Evolutionary conservation across 768 basidiomycete species (phyloP), one percentile per base, ranked within the genome.

Genomic region (Kwoniella shandongensis): DNA sequence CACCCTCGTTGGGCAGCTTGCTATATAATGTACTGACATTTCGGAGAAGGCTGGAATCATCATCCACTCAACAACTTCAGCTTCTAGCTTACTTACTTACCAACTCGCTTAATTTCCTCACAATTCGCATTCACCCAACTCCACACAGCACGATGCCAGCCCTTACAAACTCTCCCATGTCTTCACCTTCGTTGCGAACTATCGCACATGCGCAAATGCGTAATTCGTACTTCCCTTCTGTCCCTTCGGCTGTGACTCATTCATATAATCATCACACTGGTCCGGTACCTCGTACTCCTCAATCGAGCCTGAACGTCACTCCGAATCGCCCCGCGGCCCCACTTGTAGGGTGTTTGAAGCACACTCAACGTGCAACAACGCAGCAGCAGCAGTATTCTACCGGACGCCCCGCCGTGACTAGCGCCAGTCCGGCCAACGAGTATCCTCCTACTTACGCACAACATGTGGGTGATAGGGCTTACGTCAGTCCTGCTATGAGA

Each of bases 211-310:
- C 54, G 1, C 53, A 52, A 30, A n/a, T 51, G 7, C 42, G 29
- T 35, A 22, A 53, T 26, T 50, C 54, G 11, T 60, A 60, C 35
- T 60, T 60, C 40, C 59, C 59, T 1, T 40, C 59, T 22, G 47
- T 53, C 3, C 51, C 59, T n/a, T 17, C 45, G 6, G 41, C 52
- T 17, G 29, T 44, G 5, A 32, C 7, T 6, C 32, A 32, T 32
- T n/a, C n/a, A n/a, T 13, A 32, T 13, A 32, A 32, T 32, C 32
- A 32, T 13, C 54, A 63, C 40, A 23, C 44, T 23, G 45, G 46
- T 42, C 51, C 49, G 26, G 45, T 47, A 4, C 57, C 51, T 8
- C 61, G 44, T 12, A 47, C 55, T 15, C 41, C 55, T 10, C 50
- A 48, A 15, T 38, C 38, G 7, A 44, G 44, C 1, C 26, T 59